Conservation (phyloP, 2,329 filamentous ascomycete species). For the Monilinia polystroma region DNA sequence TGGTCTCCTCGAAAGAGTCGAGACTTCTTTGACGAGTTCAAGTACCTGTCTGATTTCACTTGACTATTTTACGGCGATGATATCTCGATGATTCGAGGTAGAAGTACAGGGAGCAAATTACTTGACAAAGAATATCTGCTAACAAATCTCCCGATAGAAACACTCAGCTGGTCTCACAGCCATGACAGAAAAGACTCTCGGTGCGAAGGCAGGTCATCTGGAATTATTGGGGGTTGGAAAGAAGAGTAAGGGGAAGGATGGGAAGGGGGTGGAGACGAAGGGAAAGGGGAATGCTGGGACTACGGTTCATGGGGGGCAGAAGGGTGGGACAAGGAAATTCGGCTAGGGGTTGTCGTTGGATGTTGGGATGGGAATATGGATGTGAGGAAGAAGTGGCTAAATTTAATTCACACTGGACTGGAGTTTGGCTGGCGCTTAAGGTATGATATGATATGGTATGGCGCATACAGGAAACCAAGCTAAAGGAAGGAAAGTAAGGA, state of each 20-base stretch:
- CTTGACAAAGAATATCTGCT: slow-evolving; percentile 7
- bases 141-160: slow-evolving; percentile 47
- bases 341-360: not conserved
- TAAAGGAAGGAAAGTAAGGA: no score
- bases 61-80: not conserved
- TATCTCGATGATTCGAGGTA: not conserved
- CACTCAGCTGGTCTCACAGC: slow-evolving; percentile 59
- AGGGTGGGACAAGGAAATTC: slow-evolving; percentile 11
- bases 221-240: slow-evolving; percentile 67
- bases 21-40: slow-evolving; percentile 16
- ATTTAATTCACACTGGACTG: no score
- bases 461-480: no score
- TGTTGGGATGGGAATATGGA: not conserved
- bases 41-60: slow-evolving; percentile 17
- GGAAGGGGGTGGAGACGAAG: slow-evolving; percentile 39
- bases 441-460: no score
- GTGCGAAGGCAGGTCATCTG: slow-evolving; percentile 66
- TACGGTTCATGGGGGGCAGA: slow-evolving; percentile 38
- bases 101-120: no score
- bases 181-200: slow-evolving; percentile 66
- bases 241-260: slow-evolving; percentile 50
- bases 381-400: not conserved
- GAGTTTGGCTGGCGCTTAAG: not conserved
- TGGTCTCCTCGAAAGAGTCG: slow-evolving; percentile 11
- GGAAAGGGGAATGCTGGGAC: slow-evolving; percentile 35